A percentile compares a stretch with the other conserved stretches of the same genome.
These are phyloP conservation scores for Colletotrichum camelliae DNA, from an alignment of 2,329 filamentous ascomycete genomes.

Conservation along the genomic window DNA sequence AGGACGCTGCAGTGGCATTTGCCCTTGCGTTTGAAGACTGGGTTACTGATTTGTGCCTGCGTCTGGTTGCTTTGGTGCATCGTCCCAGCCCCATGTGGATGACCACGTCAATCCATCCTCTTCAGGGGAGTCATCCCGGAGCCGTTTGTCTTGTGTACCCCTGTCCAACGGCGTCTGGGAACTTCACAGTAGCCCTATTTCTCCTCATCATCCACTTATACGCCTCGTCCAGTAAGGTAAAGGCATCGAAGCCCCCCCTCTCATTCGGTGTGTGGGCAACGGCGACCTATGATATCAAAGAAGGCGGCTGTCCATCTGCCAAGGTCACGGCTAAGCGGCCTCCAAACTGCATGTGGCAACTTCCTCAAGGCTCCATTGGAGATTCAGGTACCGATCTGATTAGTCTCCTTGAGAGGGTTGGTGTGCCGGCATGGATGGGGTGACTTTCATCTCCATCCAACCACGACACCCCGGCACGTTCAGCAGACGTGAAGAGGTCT, in stretches of 20 bases:
- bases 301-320: not conserved
- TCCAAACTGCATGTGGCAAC: not conserved
- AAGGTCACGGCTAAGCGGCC: conserved; percentile 9
- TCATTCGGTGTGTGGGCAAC: not conserved
- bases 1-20: not conserved
- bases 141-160: not conserved
- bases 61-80: not conserved
- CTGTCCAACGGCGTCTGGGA: not conserved
- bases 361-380: not conserved
- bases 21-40: not conserved
- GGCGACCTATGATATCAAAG: not conserved
- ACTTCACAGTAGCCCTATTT: not conserved
- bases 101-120: not conserved
- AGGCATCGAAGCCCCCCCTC: not conserved
- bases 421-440: not conserved
- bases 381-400: conserved; percentile 21
- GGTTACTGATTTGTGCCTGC: not conserved
- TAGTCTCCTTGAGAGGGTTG: not conserved
- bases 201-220: not conserved
- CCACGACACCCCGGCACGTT: not conserved
- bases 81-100: not conserved
- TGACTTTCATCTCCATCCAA: not conserved
- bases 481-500: not conserved
- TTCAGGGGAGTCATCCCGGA: not conserved
- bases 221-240: not conserved